These are phyloP conservation scores for Chionographis japonica DNA, from an alignment of 106 monocot species.

Conservation along the genomic window DNA sequence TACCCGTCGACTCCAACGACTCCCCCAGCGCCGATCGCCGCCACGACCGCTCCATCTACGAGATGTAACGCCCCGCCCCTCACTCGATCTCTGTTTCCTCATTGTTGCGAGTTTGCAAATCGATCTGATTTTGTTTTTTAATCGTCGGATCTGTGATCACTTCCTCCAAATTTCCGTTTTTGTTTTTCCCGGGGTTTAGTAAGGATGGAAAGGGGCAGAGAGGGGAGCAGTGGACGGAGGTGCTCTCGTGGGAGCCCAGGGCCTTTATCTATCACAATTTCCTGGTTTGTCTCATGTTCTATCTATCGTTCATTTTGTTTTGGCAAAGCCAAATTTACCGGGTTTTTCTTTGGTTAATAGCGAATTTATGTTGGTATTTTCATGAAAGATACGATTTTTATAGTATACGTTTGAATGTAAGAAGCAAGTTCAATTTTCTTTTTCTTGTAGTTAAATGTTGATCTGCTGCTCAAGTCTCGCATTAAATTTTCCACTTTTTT, in stretches of 20 bases:
- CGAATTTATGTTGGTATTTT: not conserved
- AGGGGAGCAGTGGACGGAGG: conserved; percentile 75
- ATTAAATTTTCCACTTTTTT: too few relatives aligned
- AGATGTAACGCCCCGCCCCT: conserved; percentile 15
- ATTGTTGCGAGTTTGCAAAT: not conserved
- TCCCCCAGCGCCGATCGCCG: conserved; percentile 16
- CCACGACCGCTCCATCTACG: conserved; percentile 20
- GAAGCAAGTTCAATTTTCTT: too few relatives aligned
- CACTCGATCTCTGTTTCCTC: not conserved
- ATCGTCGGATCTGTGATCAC: not conserved
- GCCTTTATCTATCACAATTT: conserved; percentile 82
- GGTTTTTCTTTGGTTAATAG: not conserved
- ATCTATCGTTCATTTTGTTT: not conserved
- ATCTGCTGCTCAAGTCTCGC: too few relatives aligned
- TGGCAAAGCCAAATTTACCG: not conserved
- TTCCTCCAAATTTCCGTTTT: not conserved
- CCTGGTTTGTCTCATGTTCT: conserved; percentile 27
- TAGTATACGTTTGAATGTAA: too few relatives aligned
- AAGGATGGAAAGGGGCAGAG: conserved; percentile 39
- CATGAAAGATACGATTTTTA: too few relatives aligned
- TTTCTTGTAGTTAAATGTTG: too few relatives aligned
- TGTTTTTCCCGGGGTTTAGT: conserved; percentile 7
- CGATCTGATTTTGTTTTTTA: not conserved
- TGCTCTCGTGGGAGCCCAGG: conserved; percentile 84
- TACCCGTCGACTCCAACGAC: conserved; percentile 41